Percentiles rank a stretch among this genome's conserved stretches.
Evolutionary conservation across 257 asterid species (phyloP).

Genomic region (Solanum clarkiae): DNA sequence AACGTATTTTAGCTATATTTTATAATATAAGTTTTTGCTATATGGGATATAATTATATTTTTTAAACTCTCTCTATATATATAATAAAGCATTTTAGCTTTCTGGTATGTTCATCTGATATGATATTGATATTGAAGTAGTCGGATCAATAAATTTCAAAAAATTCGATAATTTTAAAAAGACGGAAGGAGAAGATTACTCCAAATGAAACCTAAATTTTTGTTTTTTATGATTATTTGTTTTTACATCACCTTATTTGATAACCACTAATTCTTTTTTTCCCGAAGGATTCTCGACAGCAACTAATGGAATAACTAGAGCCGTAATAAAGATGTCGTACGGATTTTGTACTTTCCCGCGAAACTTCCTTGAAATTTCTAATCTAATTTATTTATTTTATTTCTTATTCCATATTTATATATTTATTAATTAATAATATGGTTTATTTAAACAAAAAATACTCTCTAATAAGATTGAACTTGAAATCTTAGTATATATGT

Average conservation of each 20-base stretch:
- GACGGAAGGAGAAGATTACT: neutral
- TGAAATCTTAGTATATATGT: too few species aligned
- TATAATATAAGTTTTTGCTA: neutral
- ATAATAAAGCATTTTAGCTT: too few species aligned
- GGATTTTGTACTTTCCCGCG: neutral
- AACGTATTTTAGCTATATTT: neutral
- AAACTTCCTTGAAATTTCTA: neutral
- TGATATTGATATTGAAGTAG: too few species aligned
- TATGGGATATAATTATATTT: neutral
- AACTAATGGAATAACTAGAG: neutral
- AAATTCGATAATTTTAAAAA: fast-evolving
- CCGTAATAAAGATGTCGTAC: neutral
- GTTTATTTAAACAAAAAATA: too few species aligned
- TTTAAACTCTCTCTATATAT: too few species aligned
- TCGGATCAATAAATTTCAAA: neutral
- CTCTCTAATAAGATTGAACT: too few species aligned
- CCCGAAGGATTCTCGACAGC: too few species aligned
- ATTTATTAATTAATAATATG: too few species aligned
- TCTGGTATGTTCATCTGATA: too few species aligned
- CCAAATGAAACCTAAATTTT: neutral
- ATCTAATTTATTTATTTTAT: neutral
- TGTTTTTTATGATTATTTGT: too few species aligned
- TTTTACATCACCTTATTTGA: neutral
- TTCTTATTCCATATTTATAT: neutral
- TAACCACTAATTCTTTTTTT: neutral